A percentile compares a stretch with the other conserved stretches of the same genome.
phyloP scores from a whole-genome alignment of 1,284 basidiomycete species.

The Ustilago loliicola region DNA sequence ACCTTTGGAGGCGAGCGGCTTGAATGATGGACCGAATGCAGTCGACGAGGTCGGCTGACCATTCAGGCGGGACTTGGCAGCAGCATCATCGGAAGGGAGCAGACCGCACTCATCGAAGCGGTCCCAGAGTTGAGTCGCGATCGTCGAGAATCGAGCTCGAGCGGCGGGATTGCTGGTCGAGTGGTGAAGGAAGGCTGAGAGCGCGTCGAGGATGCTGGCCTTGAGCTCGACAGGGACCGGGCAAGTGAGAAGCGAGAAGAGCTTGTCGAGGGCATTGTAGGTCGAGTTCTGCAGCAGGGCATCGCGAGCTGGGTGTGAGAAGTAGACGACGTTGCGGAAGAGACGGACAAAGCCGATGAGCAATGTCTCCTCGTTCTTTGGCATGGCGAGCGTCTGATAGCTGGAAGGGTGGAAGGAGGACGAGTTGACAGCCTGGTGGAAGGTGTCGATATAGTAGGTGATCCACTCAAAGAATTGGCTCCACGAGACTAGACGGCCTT shows the following conservation, averaged over 20 bases:
- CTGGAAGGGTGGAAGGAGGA: constrained; percentile 45
- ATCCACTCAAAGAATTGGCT: constrained; percentile 68
- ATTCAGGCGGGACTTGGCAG: constrained; percentile 20
- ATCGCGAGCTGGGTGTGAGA: constrained; percentile 83
- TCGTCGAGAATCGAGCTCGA: constrained; percentile 71
- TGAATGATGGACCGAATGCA: constrained; percentile 40
- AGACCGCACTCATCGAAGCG: constrained; percentile 78
- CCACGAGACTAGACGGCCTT: constrained; percentile 66
- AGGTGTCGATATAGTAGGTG: constrained; percentile 66
- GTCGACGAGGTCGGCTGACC: constrained; percentile 1
- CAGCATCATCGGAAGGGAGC: constrained; percentile 34
- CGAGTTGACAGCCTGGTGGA: constrained; percentile 51
- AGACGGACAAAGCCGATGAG: constrained; percentile 85
- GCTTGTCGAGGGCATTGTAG: constrained; percentile 79
- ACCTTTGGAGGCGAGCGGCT: constrained; percentile 44
- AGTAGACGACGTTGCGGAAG: constrained; percentile 81
- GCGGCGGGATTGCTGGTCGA: constrained; percentile 21
- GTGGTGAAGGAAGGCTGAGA: constrained; percentile 79
- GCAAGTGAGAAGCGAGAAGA: constrained; percentile 72
- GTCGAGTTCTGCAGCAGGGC: constrained; percentile 83
- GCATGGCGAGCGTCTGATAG: constrained; percentile 72
- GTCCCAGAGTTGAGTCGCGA: constrained; percentile 84
- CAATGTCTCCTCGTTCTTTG: constrained; percentile 81
- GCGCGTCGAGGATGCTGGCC: constrained; percentile 84
- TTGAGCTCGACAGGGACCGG: constrained; percentile 86